Evolutionary conservation across 805 yeast genomes (phyloP).

Genomic region (Candida nonsorbophila): DNA sequence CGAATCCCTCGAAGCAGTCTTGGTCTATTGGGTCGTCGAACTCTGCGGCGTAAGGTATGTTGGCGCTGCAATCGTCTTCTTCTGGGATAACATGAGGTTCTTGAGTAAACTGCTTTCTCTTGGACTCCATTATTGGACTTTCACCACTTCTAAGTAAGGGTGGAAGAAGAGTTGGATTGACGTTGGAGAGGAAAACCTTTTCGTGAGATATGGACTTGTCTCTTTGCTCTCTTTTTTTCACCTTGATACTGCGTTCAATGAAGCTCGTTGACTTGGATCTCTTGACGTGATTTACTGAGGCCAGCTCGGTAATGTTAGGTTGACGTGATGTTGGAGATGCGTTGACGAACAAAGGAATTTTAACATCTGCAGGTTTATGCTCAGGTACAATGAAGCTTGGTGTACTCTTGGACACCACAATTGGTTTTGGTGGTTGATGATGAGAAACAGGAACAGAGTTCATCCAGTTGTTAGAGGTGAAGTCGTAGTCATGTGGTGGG

Average conservation of each 20-base stretch:
- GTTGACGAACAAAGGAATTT: too few relatives aligned
- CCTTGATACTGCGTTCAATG: slow-evolving; percentile 7
- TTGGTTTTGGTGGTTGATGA: too few relatives aligned
- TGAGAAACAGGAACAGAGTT: too few relatives aligned
- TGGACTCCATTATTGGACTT: slow-evolving; percentile 23
- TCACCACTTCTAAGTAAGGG: slow-evolving; percentile 27
- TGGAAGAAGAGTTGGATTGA: slow-evolving; percentile 27
- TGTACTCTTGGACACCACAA: too few relatives aligned
- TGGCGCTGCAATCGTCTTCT: not conserved
- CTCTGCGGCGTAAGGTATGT: slow-evolving; percentile 17
- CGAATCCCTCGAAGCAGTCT: slow-evolving; percentile 17
- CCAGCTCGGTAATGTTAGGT: not conserved
- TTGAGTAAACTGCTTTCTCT: slow-evolving; percentile 12
- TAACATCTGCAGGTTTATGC: too few relatives aligned
- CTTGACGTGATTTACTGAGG: slow-evolving; percentile 8
- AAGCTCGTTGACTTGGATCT: slow-evolving; percentile 22
- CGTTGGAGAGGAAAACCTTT: slow-evolving; percentile 19
- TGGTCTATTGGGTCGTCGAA: slow-evolving; percentile 17
- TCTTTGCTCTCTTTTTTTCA: slow-evolving; percentile 12
- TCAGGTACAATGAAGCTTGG: too few relatives aligned
- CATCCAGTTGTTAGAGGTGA: too few relatives aligned
- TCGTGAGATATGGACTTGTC: slow-evolving; percentile 25
- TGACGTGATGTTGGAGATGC: not conserved
- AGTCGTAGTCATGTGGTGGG: too few relatives aligned
- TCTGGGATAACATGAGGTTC: not conserved